phyloP scores from a whole-genome alignment of 2,329 filamentous ascomycete species.

The Aspergillus ochraceus region DNA sequence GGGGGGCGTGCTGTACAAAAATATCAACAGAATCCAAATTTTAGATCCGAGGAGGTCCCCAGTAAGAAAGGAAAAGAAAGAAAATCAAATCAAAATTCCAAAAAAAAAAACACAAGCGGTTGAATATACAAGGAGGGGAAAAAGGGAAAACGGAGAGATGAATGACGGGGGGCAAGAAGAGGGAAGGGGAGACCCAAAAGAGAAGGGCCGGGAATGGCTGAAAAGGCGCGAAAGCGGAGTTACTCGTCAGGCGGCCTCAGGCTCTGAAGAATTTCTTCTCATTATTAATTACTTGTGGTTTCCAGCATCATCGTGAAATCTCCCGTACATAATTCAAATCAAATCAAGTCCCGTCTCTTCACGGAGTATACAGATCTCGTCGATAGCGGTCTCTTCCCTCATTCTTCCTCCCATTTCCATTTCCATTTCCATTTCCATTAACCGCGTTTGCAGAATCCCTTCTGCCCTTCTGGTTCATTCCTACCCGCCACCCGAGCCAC shows the following conservation, averaged over 20 bases:
- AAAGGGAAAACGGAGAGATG: background rate
- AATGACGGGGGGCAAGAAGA: conserved; percentile 2
- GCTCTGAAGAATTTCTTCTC: background rate
- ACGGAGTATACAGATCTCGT: too few species aligned
- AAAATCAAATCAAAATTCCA: background rate
- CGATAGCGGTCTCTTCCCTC: background rate
- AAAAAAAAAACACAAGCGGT: background rate
- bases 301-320: too few species aligned
- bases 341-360: too few species aligned
- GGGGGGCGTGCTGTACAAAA: background rate
- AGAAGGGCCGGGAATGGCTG: background rate
- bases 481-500: background rate
- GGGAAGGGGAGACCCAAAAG: background rate
- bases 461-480: background rate
- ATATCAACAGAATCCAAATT: background rate
- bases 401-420: background rate
- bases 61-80: too few species aligned
- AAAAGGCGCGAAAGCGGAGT: conserved; percentile 15
- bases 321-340: too few species aligned
- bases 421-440: too few species aligned
- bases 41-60: background rate
- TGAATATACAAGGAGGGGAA: background rate
- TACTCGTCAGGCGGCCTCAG: conserved; percentile 12
- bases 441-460: too few species aligned
- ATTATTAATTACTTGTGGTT: too few species aligned